A percentile compares a stretch with the other conserved stretches of the same genome.
Conservation (phyloP, 495 filamentous ascomycete species). For the Cenococcum geophilum region DNA sequence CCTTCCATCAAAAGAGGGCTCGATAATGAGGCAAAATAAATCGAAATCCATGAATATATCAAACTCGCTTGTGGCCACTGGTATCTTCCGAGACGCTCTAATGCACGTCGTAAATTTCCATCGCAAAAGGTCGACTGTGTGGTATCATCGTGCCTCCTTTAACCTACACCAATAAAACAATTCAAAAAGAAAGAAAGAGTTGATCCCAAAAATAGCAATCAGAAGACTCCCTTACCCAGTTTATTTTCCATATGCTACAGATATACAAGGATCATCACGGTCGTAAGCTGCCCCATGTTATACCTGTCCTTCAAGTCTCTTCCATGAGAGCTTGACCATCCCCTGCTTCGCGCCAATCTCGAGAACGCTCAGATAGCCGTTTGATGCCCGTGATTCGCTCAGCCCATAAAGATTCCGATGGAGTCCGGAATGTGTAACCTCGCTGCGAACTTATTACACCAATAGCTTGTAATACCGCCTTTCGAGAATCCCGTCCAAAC, state of each 20-base stretch:
- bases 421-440: constrained; percentile 86
- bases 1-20: background rate
- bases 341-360: constrained; percentile 81
- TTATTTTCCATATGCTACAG: constrained; percentile 14
- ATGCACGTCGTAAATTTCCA: background rate
- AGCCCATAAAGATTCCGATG: constrained; percentile 80
- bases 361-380: constrained; percentile 65
- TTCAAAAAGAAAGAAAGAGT: background rate
- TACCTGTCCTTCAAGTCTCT: constrained; percentile 43
- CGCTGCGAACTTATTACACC: constrained; percentile 93
- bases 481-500: constrained; percentile 89
- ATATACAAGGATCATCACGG: constrained; percentile 21
- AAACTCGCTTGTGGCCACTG: background rate
- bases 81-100: constrained; percentile 2
- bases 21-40: background rate
- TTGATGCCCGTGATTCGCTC: constrained; percentile 71
- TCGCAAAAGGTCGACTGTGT: constrained; percentile 5
- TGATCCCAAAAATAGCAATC: background rate
- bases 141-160: constrained; percentile 8
- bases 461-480: constrained; percentile 93
- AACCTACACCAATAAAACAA: background rate
- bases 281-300: background rate
- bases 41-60: background rate
- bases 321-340: constrained; percentile 77
- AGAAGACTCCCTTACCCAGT: constrained; percentile 6